Conservation (phyloP, 441 rosid genomes). For the Pelargonium myrrhifolium region DNA sequence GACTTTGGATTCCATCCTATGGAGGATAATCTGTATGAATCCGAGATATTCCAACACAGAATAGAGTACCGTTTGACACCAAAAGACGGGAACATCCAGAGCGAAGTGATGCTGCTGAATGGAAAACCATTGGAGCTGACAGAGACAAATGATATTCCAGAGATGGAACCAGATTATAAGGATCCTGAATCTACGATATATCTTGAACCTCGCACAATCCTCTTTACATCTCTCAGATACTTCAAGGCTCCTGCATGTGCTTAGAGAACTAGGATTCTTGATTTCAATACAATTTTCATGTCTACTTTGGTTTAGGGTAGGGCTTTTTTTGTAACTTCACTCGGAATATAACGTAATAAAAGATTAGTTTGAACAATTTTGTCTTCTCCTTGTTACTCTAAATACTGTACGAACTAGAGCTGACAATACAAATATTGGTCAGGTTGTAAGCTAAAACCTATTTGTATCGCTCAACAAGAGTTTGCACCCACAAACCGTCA, state of each 20-base stretch:
- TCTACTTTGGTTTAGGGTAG: too few relatives aligned
- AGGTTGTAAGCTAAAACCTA: too few relatives aligned
- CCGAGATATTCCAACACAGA: conserved; percentile 16
- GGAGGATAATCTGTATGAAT: not conserved
- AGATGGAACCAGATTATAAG: conserved; percentile 32
- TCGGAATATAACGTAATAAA: too few relatives aligned
- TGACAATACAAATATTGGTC: too few relatives aligned
- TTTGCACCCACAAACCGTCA: not conserved
- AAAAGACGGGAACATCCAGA: conserved; percentile 42
- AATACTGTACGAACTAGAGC: too few relatives aligned
- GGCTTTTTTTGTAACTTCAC: too few relatives aligned
- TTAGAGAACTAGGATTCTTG: too few relatives aligned
- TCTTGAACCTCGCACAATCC: conserved; percentile 33
- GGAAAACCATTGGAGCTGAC: conserved; percentile 40
- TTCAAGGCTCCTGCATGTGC: conserved; percentile 50
- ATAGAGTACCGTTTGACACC: conserved; percentile 64
- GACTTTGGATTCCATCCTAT: not conserved
- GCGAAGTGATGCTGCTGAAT: conserved; percentile 43
- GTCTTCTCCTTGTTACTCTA: too few relatives aligned
- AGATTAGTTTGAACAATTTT: too few relatives aligned
- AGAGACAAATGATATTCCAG: conserved; percentile 28
- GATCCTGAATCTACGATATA: conserved; percentile 27
- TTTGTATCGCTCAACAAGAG: not conserved
- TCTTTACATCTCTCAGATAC: conserved; percentile 32
- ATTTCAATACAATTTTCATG: too few relatives aligned